A percentile compares a stretch with the other conserved stretches of the same genome.
These are phyloP conservation scores for Colletotrichum tropicale DNA, from an alignment of 2,329 filamentous ascomycete species.

Conservation along the genomic window DNA sequence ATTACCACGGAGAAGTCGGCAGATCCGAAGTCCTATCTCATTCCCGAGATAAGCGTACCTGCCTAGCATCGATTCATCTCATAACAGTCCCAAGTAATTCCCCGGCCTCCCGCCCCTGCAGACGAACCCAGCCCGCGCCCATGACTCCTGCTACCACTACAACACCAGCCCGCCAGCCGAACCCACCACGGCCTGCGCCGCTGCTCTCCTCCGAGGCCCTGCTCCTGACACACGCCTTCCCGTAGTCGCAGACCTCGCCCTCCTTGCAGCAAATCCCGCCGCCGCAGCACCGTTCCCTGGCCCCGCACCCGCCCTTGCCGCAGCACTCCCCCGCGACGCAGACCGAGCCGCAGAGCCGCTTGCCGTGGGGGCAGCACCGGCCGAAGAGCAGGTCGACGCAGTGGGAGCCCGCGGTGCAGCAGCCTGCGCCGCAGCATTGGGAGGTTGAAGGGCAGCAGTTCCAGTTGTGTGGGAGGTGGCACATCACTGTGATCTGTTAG, in stretches of 20 bases:
- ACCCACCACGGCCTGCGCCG: background rate
- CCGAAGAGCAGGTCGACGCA: constrained; percentile 12
- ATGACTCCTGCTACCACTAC: background rate
- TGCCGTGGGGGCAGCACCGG: background rate
- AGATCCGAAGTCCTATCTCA: background rate
- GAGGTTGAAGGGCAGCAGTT: constrained; percentile 2
- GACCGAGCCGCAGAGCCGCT: background rate
- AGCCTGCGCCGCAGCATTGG: constrained; percentile 8
- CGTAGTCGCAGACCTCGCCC: background rate
- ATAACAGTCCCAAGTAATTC: background rate
- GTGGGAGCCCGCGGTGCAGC: background rate
- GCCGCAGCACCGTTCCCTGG: background rate
- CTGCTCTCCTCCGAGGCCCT: background rate
- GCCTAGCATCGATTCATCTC: background rate
- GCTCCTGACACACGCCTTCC: background rate
- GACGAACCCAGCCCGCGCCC: background rate
- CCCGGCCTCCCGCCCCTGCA: background rate
- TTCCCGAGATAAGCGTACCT: background rate
- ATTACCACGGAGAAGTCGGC: background rate
- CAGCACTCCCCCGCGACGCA: constrained; percentile 13
- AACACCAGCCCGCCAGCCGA: background rate
- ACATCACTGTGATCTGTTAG: background rate
- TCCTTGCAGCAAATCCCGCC: background rate
- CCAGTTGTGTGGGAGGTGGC: constrained; percentile 16
- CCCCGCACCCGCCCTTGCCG: background rate